These are phyloP conservation scores for Acanthamoeba lenticulata DNA, from an alignment of 208 protist species.

Conservation along the genomic window DNA sequence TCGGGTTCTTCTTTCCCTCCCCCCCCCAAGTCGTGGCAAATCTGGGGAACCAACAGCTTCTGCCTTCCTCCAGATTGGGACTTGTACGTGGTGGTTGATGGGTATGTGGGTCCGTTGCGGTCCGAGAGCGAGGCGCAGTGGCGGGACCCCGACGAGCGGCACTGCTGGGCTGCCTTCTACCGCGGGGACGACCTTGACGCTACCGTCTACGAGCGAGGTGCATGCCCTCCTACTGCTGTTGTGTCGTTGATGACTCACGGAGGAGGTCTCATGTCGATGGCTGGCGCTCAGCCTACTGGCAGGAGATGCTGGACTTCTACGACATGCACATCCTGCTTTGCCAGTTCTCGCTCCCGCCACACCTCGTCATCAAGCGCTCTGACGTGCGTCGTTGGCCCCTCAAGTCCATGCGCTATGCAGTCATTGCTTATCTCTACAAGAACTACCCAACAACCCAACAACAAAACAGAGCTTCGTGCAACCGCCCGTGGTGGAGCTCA, in stretches of 20 bases:
- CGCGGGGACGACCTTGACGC: not conserved
- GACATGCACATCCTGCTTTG: not conserved
- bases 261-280: not conserved
- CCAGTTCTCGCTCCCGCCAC: not conserved
- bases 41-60: not conserved
- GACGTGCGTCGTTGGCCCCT: not conserved
- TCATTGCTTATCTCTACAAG: too few species aligned
- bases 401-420: not conserved
- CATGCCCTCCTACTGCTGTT: not conserved
- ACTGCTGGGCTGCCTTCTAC: not conserved
- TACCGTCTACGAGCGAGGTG: not conserved
- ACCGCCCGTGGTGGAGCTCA: not conserved
- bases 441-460: not conserved
- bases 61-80: not conserved
- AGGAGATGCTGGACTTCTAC: conserved; percentile 7
- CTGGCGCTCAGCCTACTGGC: not conserved
- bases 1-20: not conserved
- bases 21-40: not conserved
- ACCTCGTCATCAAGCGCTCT: not conserved
- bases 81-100: not conserved
- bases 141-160: not conserved
- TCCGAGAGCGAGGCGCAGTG: not conserved
- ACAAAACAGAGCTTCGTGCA: not conserved
- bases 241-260: not conserved
- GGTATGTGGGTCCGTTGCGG: not conserved